These are phyloP conservation scores for Penicillium corylophilum DNA, from an alignment of 2,329 filamentous ascomycete species.

Conservation along the genomic window DNA sequence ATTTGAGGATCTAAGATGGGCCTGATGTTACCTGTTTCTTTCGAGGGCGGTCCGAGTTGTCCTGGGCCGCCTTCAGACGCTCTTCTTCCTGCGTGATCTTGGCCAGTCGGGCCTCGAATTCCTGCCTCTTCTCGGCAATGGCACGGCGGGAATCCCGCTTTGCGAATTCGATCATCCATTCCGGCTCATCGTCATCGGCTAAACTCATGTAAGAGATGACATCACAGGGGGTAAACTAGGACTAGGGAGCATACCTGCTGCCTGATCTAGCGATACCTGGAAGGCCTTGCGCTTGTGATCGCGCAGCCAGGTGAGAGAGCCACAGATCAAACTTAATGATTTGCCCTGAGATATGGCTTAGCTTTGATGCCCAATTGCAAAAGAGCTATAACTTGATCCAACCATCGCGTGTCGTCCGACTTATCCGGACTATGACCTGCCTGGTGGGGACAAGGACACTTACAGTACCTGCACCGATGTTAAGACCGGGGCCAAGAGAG, in stretches of 20 bases:
- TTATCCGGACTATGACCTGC: constrained; percentile 3
- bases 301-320: constrained; percentile 85
- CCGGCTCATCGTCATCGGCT: constrained; percentile 70
- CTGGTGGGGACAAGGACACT: constrained; percentile 21
- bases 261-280: constrained; percentile 53
- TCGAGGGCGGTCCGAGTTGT: constrained; percentile 47
- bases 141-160: constrained; percentile 66
- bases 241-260: constrained; percentile 40
- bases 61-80: constrained; percentile 55
- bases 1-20: not conserved
- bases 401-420: not conserved
- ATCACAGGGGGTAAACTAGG: not conserved
- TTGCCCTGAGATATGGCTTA: constrained; percentile 62
- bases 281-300: constrained; percentile 67
- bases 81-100: constrained; percentile 62
- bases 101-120: constrained; percentile 70
- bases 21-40: constrained; percentile 46
- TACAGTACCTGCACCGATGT: constrained; percentile 41
- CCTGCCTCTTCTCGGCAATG: constrained; percentile 64
- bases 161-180: constrained; percentile 81
- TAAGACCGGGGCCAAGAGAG: constrained; percentile 16
- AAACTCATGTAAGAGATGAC: not conserved
- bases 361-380: not conserved
- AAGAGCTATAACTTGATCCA: not conserved
- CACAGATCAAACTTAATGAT: constrained; percentile 87